Evolutionary conservation across 2,329 filamentous ascomycete species (phyloP).

Genomic region (Cytospora mali): DNA sequence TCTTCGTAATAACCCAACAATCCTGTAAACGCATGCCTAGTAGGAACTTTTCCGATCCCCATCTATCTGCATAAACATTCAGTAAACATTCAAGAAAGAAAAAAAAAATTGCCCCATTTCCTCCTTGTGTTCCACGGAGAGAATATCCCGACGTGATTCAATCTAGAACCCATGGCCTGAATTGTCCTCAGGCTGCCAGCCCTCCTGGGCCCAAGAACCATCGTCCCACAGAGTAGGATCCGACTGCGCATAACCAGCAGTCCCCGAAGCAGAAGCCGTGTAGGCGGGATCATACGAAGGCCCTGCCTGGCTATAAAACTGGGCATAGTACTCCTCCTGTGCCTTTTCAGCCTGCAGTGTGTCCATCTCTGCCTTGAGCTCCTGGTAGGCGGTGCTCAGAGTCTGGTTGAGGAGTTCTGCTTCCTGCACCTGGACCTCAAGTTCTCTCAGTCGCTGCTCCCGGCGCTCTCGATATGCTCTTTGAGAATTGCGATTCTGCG

Average conservation of each 20-base stretch:
- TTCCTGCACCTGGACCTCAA: conserved; percentile 25
- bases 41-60: too few species aligned
- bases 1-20: too few species aligned
- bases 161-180: not conserved
- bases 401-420: conserved; percentile 26
- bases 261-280: not conserved
- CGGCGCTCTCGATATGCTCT: conserved; percentile 26
- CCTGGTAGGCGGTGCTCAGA: conserved; percentile 27
- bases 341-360: conserved; percentile 22
- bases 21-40: too few species aligned
- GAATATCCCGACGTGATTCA: not conserved
- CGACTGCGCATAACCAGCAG: not conserved
- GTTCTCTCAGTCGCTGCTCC: conserved; percentile 22
- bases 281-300: conserved; percentile 10
- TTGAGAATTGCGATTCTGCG: conserved; percentile 24
- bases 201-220: conserved; percentile 7
- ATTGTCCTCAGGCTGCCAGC: conserved; percentile 10
- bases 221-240: conserved; percentile 15
- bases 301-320: not conserved
- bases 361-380: conserved; percentile 25
- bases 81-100: too few species aligned
- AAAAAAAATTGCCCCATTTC: not conserved
- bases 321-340: conserved; percentile 24
- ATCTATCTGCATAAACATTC: too few species aligned
- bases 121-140: too few species aligned